Percentiles rank a stretch among this genome's conserved stretches.
phyloP scores from a whole-genome alignment of 371 early-diverging fungal genomes.

The Capillidium heterosporum region DNA sequence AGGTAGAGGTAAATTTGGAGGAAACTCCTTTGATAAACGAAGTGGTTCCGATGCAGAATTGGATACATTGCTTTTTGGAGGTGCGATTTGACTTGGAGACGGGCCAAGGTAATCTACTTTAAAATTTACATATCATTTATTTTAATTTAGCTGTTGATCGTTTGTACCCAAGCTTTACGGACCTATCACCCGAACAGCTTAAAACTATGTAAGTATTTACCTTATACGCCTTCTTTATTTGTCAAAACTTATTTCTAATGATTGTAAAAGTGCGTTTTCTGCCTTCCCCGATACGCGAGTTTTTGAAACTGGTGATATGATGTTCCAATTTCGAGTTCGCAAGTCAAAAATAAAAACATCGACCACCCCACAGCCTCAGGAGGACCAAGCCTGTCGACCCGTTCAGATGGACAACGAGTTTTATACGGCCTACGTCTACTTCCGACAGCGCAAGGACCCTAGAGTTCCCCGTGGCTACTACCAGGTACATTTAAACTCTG shows the following conservation, averaged over 20 bases:
- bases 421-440: constrained; percentile 84
- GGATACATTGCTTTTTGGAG: constrained; percentile 35
- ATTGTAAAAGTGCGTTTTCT: constrained; percentile 52
- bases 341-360: constrained; percentile 33
- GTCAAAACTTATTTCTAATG: background rate
- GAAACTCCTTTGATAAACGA: no score
- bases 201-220: constrained; percentile 46
- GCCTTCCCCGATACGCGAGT: constrained; percentile 92
- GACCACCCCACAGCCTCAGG: background rate
- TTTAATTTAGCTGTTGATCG: constrained; percentile 45
- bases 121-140: background rate
- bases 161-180: constrained; percentile 57
- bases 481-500: constrained; percentile 67
- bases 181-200: constrained; percentile 46
- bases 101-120: constrained; percentile 50
- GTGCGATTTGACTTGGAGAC: constrained; percentile 90
- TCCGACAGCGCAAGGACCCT: constrained; percentile 76
- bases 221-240: background rate
- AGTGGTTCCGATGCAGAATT: background rate
- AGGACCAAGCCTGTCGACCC: no score
- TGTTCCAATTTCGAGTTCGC: constrained; percentile 74
- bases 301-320: constrained; percentile 77
- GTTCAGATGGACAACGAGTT: constrained; percentile 28
- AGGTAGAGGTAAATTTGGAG: no score
- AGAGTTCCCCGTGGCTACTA: constrained; percentile 77